Evolutionary conservation across 495 filamentous ascomycete genomes (phyloP), one percentile per base, ranked within the genome.

Genomic region (Aspergillus conjunctus): DNA sequence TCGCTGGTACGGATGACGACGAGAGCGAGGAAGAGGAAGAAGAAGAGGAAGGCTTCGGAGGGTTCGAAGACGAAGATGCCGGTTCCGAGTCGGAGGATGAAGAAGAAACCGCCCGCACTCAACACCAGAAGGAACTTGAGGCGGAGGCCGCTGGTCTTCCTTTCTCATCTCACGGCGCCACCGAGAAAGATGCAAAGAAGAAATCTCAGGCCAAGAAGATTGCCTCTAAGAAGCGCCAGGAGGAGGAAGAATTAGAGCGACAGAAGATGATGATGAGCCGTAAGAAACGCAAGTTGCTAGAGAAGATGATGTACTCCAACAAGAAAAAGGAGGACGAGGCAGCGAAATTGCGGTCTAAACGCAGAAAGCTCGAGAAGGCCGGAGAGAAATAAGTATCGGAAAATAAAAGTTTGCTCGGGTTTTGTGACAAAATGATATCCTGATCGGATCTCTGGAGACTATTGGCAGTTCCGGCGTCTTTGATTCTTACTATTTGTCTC

Each of bases 231-330:
- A 85, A 87, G 77, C 79, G 84, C 59, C 81, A 91, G 70, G 89
- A 92, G 70, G 90, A 90, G 21, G 91, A 93, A 71, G 89, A 93
- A 64, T 78, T 93, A 49, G 90, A 93, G 75, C 81, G 91, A 71
- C 85, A 88, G 72, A 93, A 93, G 83, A 91, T 91, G 74, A 95
- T 95, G 91, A 89, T 95, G 81, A 88, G 87, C 75, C 86, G 91
- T 76, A 92, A 91, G 85, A 93, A 93, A 83, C 80, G 91, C 65
- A 93, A 93, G 84, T 77, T 93, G 61, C 82, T 91, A 56, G 91
- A 93, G 79, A 92, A 95, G 83, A 95, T 95, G 91, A 81, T 90
- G 70, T 92, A 91, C 77, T 88, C 83, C 62, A 93, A 93, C 75
- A 90, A 87, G 77, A 89, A 90, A 81, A 87, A 87, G 80, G 88